A percentile compares a stretch with the other conserved stretches of the same genome.
Evolutionary conservation across 2,329 filamentous ascomycete species (phyloP).

Genomic region (Aspergillus hortae): DNA sequence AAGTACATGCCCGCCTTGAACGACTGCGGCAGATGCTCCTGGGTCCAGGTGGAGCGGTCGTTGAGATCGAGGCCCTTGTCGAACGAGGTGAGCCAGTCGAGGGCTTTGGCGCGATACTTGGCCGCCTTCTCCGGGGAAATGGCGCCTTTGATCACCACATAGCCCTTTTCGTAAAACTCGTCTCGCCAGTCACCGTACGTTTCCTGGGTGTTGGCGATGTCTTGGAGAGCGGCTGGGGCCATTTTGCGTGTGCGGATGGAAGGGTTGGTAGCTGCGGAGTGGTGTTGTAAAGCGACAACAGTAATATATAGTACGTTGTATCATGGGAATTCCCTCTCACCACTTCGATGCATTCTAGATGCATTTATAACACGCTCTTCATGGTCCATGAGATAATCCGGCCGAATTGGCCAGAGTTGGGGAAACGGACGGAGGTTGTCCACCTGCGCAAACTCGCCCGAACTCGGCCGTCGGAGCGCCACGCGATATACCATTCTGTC

Average conservation of each 20-base stretch:
- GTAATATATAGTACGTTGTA: no score
- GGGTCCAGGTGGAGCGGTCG: constrained; percentile 37
- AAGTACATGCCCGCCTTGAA: constrained; percentile 34
- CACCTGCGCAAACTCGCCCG: not conserved
- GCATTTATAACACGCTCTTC: not conserved
- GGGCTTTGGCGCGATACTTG: constrained; percentile 11
- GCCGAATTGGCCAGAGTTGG: no score
- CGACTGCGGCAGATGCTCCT: constrained; percentile 39
- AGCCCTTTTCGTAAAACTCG: not conserved
- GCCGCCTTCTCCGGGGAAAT: not conserved
- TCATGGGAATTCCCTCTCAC: no score
- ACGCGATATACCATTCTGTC: not conserved
- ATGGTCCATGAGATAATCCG: no score
- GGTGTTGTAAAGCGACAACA: not conserved
- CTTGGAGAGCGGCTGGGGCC: not conserved
- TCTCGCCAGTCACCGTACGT: constrained; percentile 2
- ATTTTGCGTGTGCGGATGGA: not conserved
- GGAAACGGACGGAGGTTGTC: no score
- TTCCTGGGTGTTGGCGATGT: not conserved
- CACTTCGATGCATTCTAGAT: not conserved
- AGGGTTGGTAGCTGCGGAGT: not conserved
- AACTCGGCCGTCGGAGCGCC: not conserved
- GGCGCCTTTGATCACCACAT: constrained; percentile 1
- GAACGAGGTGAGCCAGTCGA: constrained; percentile 42
- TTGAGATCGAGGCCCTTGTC: constrained; percentile 35